phyloP scores from a whole-genome alignment of 192 early-diverging fungal genomes.

The Mortierella antarctica region DNA sequence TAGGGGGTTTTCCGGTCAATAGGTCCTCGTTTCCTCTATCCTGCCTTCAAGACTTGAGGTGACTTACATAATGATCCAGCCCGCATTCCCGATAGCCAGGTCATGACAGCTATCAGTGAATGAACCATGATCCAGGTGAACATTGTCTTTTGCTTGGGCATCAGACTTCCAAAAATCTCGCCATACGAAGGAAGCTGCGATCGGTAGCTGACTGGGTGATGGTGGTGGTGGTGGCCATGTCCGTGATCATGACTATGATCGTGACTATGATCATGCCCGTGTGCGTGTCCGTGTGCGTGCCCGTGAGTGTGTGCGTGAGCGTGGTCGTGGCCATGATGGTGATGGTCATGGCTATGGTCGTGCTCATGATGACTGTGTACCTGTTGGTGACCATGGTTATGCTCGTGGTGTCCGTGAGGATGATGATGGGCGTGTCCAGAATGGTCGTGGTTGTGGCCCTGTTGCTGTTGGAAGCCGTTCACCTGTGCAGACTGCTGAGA shows the following conservation, averaged over 20 bases:
- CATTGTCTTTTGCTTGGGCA: constrained; percentile 64
- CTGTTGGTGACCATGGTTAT: constrained; percentile 6
- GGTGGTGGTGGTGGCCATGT: constrained; percentile 11
- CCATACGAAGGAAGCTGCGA: constrained; percentile 57
- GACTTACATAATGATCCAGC: constrained; percentile 59
- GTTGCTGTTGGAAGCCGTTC: no score
- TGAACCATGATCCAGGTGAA: constrained; percentile 65
- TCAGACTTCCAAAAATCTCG: constrained; percentile 50
- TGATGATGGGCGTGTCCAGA: constrained; percentile 1
- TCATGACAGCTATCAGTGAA: constrained; percentile 50
- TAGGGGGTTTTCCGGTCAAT: neutral
- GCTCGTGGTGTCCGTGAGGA: neutral
- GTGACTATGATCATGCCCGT: constrained; percentile 5
- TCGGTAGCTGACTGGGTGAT: constrained; percentile 33
- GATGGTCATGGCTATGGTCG: constrained; percentile 10
- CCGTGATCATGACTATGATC: constrained; percentile 13
- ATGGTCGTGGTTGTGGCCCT: no score
- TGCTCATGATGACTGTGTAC: constrained; percentile 10
- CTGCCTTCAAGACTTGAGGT: no score
- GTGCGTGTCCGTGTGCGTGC: neutral
- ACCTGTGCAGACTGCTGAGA: neutral
- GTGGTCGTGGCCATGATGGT: neutral
- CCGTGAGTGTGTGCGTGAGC: neutral
- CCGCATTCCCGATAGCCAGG: constrained; percentile 57
- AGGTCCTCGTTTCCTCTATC: neutral